A percentile compares a stretch with the other conserved stretches of the same genome.
phyloP scores from a whole-genome alignment of 768 basidiomycete genomes.

The Crassisporium funariophilum region DNA sequence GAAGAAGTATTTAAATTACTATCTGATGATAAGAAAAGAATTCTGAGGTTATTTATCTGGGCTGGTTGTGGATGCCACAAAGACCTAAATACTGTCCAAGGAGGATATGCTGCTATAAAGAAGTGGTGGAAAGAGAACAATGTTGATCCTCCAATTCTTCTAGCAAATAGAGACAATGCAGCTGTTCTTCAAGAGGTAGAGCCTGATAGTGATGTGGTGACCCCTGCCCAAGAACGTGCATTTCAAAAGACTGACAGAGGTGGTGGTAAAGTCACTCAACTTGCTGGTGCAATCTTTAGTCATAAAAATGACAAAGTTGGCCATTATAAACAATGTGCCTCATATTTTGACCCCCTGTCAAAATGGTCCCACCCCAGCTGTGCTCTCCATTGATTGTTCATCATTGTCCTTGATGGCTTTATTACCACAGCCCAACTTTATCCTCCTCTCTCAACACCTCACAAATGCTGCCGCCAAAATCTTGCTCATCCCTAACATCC shows the following conservation, averaged over 20 bases:
- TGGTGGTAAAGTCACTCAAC: constrained; percentile 8
- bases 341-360: no score
- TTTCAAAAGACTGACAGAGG: constrained; percentile 5
- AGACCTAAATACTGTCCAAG: constrained; percentile 31
- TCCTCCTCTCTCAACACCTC: no score
- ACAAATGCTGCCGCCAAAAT: no score
- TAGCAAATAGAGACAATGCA: constrained; percentile 31
- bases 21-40: constrained; percentile 15
- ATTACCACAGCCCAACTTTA: no score
- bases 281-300: constrained; percentile 16
- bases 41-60: constrained; percentile 30
- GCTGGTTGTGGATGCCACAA: constrained; percentile 35
- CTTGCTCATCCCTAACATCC: no score
- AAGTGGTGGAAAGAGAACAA: constrained; percentile 19
- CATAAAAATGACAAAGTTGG: constrained; percentile 15
- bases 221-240: constrained; percentile 4
- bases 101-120: constrained; percentile 23
- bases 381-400: no score
- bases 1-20: constrained; percentile 15
- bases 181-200: constrained; percentile 18
- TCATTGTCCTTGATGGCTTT: no score
- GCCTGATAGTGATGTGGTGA: constrained; percentile 1
- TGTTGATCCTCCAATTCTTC: constrained; percentile 21
- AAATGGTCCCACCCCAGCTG: no score
- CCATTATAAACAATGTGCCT: no score